Conservation (phyloP, 1,139 yeast species). For the Sugiyamaella paludigena region DNA sequence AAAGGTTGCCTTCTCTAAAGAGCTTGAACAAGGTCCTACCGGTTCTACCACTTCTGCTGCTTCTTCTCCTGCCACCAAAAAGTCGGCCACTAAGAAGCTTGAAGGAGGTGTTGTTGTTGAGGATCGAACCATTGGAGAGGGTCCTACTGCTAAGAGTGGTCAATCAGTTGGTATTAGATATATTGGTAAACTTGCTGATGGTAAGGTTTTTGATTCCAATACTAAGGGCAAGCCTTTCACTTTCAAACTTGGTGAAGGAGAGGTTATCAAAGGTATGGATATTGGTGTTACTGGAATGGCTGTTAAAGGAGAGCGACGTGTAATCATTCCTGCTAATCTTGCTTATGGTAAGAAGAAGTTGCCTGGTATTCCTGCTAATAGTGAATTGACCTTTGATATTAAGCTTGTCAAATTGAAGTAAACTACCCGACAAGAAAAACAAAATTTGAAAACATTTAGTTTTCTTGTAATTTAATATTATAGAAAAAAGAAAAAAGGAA, state of each 20-base stretch:
- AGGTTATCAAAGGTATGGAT: slow-evolving; percentile 98
- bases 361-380: slow-evolving; percentile 97
- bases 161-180: slow-evolving; percentile 94
- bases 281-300: slow-evolving; percentile 98
- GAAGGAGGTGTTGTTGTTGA: slow-evolving; percentile 93
- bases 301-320: slow-evolving; percentile 98
- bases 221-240: slow-evolving; percentile 94
- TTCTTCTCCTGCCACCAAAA: slow-evolving; percentile 33
- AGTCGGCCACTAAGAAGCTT: slow-evolving; percentile 65
- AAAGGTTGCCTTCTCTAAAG: slow-evolving; percentile 83
- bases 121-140: slow-evolving; percentile 87
- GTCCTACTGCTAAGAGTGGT: slow-evolving; percentile 84
- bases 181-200: slow-evolving; percentile 95
- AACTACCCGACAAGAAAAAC: slow-evolving; percentile 12
- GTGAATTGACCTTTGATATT: slow-evolving; percentile 93
- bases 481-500: neutral
- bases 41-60: slow-evolving; percentile 25
- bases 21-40: slow-evolving; percentile 88
- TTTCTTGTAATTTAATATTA: slow-evolving; percentile 8
- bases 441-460: neutral
- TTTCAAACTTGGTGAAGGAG: slow-evolving; percentile 93
- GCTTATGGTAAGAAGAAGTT: slow-evolving; percentile 93
- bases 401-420: slow-evolving; percentile 89
- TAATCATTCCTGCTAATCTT: slow-evolving; percentile 90
- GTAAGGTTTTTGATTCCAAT: slow-evolving; percentile 94